A percentile compares a stretch with the other conserved stretches of the same genome.
Conservation (phyloP, 345 rosid species). For the Raphanus raphanistrum region DNA sequence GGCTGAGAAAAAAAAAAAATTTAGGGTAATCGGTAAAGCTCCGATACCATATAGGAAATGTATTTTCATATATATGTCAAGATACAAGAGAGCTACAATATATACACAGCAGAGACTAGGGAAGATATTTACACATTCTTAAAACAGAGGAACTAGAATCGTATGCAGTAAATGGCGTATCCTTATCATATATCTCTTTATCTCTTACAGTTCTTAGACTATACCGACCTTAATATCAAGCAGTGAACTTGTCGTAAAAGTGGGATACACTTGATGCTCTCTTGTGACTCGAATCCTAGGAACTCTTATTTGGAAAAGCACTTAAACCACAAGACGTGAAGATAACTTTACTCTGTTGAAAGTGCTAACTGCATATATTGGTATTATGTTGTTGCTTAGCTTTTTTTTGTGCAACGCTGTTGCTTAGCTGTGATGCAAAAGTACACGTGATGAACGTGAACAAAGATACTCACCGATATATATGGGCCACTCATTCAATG, state of each 20-base stretch:
- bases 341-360: not conserved
- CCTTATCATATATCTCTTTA: too few relatives aligned
- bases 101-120: too few relatives aligned
- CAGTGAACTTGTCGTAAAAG: not conserved
- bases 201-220: not conserved
- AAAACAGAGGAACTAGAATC: too few relatives aligned
- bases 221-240: not conserved
- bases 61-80: too few relatives aligned
- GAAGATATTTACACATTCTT: too few relatives aligned
- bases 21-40: too few relatives aligned
- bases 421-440: conserved; percentile 12
- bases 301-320: not conserved
- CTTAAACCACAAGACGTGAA: conserved; percentile 19
- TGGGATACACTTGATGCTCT: not conserved
- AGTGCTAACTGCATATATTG: not conserved
- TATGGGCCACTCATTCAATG: not conserved
- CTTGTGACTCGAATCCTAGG: conserved; percentile 8
- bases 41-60: too few relatives aligned
- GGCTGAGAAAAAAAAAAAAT: too few relatives aligned
- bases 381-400: conserved; percentile 5
- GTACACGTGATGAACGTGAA: conserved; percentile 8
- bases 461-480: not conserved
- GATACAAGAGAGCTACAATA: too few relatives aligned
- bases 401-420: too few relatives aligned
- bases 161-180: too few relatives aligned